Base-by-base conservation (phyloP, 2,329 filamentous ascomycete species). In the Lachnum nothofagi region DNA sequence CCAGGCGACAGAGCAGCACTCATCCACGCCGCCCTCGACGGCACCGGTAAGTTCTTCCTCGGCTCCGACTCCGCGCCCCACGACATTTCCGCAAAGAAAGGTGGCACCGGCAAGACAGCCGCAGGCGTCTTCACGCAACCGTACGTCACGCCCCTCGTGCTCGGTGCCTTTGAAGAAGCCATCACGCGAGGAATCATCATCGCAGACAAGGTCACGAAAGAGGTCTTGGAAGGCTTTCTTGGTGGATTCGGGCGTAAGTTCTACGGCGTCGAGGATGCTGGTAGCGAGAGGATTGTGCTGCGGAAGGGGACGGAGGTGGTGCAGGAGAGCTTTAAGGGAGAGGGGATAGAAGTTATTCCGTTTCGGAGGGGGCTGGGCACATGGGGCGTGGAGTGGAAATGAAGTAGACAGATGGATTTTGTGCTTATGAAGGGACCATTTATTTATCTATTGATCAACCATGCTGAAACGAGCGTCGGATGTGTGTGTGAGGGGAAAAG, bases 101-200 rank as follows among this genome's bases (percentile, higher is more conserved):
- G 82, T 1, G 48, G 55, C 65, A 68, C 71, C 33, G 70, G 80
- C 2, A 67, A 67, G n/a, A 59, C 57, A 7, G 79, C 84, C 0
- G 87, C 87, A 0, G 87, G 87, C 4, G 86, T 91, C 37, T 91
- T 89, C 65, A 91, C 87, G 1, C 87, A 91, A 69, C 83, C 84
- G 3, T 82, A 82, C 63, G 82, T 81, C 0, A 73, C 82, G 2
- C 80, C 81, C 46, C 74, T 83, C 41, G 82, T 88, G 40, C 69
- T 89, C 20, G 71, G 77, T 57, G 77, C 78, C 14, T 68, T 89
- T 34, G 78, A 86, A 65, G 77, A 80, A 58, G 85, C 76, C 4
- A 70, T 85, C 3, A 70, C 72, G 52, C 70, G 74, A 9, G 76
- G 75, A 2, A 72, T 77, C 29, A 72, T 83, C 38, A 62, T 63